Evolutionary conservation across 257 asterid species (phyloP).

Genomic region (Nicotiana tabacum): DNA sequence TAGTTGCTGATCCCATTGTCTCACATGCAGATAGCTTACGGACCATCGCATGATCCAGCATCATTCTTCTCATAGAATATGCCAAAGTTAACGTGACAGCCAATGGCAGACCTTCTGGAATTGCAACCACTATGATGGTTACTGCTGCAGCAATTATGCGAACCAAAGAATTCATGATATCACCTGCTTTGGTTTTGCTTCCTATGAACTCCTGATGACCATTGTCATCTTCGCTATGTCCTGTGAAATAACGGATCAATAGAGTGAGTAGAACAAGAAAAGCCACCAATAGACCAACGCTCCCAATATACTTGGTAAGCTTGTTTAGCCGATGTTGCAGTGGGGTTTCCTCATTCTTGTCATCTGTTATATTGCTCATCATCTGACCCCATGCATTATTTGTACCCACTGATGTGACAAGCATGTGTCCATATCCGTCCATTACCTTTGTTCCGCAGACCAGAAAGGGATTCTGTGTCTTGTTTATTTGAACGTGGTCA

Average conservation of each 20-base stretch:
- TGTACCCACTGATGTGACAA: constrained; percentile 27
- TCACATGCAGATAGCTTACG: constrained; percentile 15
- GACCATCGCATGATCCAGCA: constrained; percentile 13
- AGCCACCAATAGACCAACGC: constrained; percentile 2
- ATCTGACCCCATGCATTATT: constrained; percentile 32
- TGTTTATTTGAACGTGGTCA: constrained; percentile 19
- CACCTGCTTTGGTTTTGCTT: not conserved
- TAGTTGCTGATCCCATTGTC: constrained; percentile 19
- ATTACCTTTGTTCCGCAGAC: constrained; percentile 34
- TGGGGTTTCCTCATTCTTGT: constrained; percentile 13
- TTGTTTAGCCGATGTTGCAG: not conserved
- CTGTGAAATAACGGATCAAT: constrained; percentile 17
- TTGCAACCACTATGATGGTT: constrained; percentile 17
- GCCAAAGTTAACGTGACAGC: constrained; percentile 21
- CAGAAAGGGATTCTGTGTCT: constrained; percentile 16
- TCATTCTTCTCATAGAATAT: constrained; percentile 21
- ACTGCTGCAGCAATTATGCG: constrained; percentile 18
- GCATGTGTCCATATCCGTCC: constrained; percentile 26
- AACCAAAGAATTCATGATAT: constrained; percentile 8
- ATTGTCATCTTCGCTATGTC: not conserved
- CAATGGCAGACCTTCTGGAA: constrained; percentile 21
- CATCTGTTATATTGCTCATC: constrained; percentile 25
- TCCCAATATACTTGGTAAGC: constrained; percentile 11
- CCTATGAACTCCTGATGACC: constrained; percentile 13
- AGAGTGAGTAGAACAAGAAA: constrained; percentile 1